Conservation (phyloP, 1,284 basidiomycete genomes). For the Boletus sp. region DNA sequence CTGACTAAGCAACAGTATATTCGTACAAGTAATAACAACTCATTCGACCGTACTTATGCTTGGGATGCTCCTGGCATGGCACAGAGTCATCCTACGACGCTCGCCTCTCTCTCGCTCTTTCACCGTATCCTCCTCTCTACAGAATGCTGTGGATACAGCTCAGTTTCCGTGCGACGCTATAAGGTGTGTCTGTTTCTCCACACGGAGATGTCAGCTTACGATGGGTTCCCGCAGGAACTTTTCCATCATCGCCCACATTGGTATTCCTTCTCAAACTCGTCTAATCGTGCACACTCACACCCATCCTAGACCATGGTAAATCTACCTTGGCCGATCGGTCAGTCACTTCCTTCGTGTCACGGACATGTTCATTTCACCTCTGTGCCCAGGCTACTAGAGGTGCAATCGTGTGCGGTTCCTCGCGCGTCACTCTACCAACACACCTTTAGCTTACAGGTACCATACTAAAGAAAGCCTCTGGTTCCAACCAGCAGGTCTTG, state of each 20-base stretch:
- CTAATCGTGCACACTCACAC: constrained; percentile 11
- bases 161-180: constrained; percentile 74
- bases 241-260: constrained; percentile 92
- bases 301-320: constrained; percentile 77
- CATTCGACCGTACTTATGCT: not conserved
- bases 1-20: constrained; percentile 29
- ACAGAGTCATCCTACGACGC: constrained; percentile 30
- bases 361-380: not conserved
- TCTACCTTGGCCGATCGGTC: constrained; percentile 86
- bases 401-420: constrained; percentile 25
- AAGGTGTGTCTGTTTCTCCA: constrained; percentile 43
- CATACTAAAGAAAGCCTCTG: constrained; percentile 61
- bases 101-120: constrained; percentile 26
- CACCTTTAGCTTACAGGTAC: constrained; percentile 76
- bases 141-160: constrained; percentile 51
- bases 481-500: constrained; percentile 83
- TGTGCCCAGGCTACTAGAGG: constrained; percentile 61
- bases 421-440: constrained; percentile 7
- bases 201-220: not conserved
- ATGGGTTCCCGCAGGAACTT: constrained; percentile 63
- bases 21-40: too few species aligned
- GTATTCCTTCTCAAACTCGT: constrained; percentile 34
- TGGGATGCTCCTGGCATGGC: constrained; percentile 39
- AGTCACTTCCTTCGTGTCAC: constrained; percentile 24
- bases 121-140: constrained; percentile 23